phyloP scores from a whole-genome alignment of 164 flowering plant species.

The Pachysandra terminalis region DNA sequence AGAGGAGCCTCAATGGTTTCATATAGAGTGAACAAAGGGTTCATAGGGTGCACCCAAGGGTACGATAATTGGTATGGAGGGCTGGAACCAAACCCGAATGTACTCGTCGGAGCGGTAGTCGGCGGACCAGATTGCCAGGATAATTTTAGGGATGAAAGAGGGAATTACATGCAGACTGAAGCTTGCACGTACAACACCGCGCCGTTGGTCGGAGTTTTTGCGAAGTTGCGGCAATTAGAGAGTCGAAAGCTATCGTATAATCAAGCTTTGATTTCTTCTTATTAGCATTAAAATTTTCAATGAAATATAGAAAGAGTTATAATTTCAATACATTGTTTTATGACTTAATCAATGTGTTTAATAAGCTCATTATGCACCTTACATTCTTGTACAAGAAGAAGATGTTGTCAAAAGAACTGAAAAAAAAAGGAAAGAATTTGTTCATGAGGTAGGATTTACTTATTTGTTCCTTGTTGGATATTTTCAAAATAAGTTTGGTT shows the following conservation, averaged over 20 bases:
- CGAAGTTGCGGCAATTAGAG: slow-evolving; percentile 45
- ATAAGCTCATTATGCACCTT: background rate
- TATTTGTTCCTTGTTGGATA: too few species aligned
- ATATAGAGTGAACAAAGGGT: slow-evolving; percentile 59
- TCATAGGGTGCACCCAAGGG: too few species aligned
- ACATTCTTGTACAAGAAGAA: background rate
- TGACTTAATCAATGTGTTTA: background rate
- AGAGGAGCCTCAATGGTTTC: slow-evolving; percentile 83
- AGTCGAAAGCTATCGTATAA: slow-evolving; percentile 6
- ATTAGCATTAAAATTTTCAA: background rate
- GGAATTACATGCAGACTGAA: slow-evolving; percentile 89
- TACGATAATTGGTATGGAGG: slow-evolving; percentile 82
- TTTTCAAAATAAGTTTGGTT: too few species aligned
- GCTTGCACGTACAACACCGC: slow-evolving; percentile 98
- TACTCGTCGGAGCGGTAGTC: slow-evolving; percentile 76
- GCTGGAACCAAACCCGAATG: slow-evolving; percentile 69
- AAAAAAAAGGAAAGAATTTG: too few species aligned
- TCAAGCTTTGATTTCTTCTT: slow-evolving; percentile 16
- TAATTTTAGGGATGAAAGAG: slow-evolving; percentile 58
- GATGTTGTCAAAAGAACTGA: background rate
- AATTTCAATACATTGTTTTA: background rate
- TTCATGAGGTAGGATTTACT: too few species aligned
- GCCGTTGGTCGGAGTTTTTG: slow-evolving; percentile 90
- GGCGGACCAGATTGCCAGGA: slow-evolving; percentile 87
- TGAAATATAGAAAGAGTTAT: background rate